Evolutionary conservation across 1,284 basidiomycete genomes (phyloP).

Genomic region (Ustilago xerochloae): DNA sequence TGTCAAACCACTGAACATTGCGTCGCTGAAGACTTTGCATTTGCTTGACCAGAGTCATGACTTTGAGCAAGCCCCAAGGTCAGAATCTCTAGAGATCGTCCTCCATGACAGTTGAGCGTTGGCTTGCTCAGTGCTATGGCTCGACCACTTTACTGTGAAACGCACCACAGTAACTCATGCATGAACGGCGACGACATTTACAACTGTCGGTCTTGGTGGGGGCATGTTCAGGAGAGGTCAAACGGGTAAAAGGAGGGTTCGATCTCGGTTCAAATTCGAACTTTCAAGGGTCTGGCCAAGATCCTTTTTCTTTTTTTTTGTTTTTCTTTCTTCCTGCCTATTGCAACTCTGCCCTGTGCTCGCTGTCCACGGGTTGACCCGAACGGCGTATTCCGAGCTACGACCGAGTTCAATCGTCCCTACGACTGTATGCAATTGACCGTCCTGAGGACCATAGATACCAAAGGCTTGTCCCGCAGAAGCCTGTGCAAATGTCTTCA

Average conservation of each 20-base stretch:
- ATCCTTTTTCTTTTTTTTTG: constrained; percentile 1
- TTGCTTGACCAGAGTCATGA: too few species aligned
- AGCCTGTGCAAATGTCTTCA: constrained; percentile 7
- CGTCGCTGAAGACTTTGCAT: too few species aligned
- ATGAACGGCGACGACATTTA: not conserved
- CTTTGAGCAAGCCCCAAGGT: too few species aligned
- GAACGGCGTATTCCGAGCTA: constrained; percentile 22
- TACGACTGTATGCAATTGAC: not conserved
- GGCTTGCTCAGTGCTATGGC: too few species aligned
- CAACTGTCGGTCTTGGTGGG: not conserved
- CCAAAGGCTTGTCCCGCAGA: not conserved
- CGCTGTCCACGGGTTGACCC: constrained; percentile 16
- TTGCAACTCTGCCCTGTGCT: too few species aligned
- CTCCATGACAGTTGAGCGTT: too few species aligned
- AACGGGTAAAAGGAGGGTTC: not conserved
- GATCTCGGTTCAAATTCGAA: constrained; percentile 10
- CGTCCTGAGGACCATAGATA: not conserved
- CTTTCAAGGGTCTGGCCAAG: constrained; percentile 18
- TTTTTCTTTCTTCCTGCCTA: too few species aligned
- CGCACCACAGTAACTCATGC: not conserved
- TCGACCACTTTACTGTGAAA: constrained; percentile 1
- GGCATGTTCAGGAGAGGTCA: not conserved
- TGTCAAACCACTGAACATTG: too few species aligned
- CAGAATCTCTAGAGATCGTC: too few species aligned
- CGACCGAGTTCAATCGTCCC: constrained; percentile 3